phyloP scores from a whole-genome alignment of 306 rosid species.

The Sphenostylis stenocarpa region DNA sequence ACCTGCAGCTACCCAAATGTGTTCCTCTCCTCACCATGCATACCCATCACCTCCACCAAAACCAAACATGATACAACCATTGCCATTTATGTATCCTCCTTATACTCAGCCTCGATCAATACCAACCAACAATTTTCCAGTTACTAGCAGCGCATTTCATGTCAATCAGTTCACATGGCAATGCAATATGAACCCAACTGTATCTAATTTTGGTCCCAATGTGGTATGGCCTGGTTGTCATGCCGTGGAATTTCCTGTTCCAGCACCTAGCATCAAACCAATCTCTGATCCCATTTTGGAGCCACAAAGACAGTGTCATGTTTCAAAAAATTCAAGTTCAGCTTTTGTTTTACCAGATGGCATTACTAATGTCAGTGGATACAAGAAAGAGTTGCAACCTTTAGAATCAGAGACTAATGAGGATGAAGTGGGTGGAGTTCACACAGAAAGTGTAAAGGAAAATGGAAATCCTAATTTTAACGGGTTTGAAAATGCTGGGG shows the following conservation, averaged over 20 bases:
- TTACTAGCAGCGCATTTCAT: conserved; percentile 63
- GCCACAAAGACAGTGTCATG: conserved; percentile 43
- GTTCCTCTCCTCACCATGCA: conserved; percentile 81
- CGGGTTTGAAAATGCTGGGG: conserved; percentile 42
- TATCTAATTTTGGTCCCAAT: conserved; percentile 55
- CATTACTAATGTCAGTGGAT: conserved; percentile 47
- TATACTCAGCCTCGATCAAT: conserved; percentile 69
- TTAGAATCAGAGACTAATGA: conserved; percentile 39
- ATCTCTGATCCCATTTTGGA: conserved; percentile 47
- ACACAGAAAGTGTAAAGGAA: conserved; percentile 49
- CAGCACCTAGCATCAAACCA: conserved; percentile 58
- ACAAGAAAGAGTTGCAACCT: conserved; percentile 39
- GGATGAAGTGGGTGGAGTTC: conserved; percentile 45
- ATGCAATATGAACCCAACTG: conserved; percentile 50
- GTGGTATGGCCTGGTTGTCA: conserved; percentile 69
- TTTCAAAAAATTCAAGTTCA: conserved; percentile 39
- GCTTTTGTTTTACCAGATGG: conserved; percentile 44
- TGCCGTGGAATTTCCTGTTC: conserved; percentile 67
- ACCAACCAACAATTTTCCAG: conserved; percentile 61
- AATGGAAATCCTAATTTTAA: conserved; percentile 45
- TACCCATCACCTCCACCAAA: conserved; percentile 78
- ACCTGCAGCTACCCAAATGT: conserved; percentile 59
- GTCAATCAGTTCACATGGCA: conserved; percentile 76
- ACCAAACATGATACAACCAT: conserved; percentile 79
- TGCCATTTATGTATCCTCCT: conserved; percentile 75